Evolutionary conservation across 148 eudicot species (phyloP).

Genomic region (Cornus florida): DNA sequence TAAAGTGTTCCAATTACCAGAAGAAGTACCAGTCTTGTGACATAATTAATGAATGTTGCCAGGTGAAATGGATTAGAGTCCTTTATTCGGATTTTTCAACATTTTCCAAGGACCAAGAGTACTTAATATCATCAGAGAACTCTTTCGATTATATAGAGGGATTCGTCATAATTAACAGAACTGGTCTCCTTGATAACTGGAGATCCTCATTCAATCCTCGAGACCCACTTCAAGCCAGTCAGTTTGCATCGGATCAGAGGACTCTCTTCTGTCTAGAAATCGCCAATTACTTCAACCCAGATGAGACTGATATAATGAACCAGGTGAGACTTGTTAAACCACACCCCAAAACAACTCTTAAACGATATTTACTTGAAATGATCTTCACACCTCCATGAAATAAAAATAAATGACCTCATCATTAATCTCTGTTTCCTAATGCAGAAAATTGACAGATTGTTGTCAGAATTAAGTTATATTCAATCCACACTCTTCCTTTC

Average conservation of each 20-base stretch:
- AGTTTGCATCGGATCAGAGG: slow-evolving; percentile 76
- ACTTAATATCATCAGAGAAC: slow-evolving; percentile 57
- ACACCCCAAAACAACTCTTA: background rate
- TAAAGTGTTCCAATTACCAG: background rate
- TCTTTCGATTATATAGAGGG: slow-evolving; percentile 91
- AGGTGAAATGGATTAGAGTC: slow-evolving; percentile 96
- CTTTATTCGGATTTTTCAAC: slow-evolving; percentile 69
- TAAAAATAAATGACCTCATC: background rate
- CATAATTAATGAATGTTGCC: slow-evolving; percentile 14
- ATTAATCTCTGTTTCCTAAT: slow-evolving; percentile 22
- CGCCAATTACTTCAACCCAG: slow-evolving; percentile 76
- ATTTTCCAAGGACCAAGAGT: slow-evolving; percentile 87
- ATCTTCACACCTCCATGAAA: background rate
- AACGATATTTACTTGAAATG: too few species aligned
- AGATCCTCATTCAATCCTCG: slow-evolving; percentile 73
- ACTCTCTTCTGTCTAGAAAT: slow-evolving; percentile 84
- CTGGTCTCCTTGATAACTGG: slow-evolving; percentile 83
- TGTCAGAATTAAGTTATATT: slow-evolving; percentile 54
- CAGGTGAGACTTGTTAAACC: slow-evolving; percentile 47
- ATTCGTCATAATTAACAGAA: slow-evolving; percentile 81
- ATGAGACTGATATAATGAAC: slow-evolving; percentile 36
- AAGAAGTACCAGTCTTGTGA: background rate
- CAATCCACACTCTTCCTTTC: slow-evolving; percentile 57
- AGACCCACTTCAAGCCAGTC: slow-evolving; percentile 68
- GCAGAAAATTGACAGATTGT: slow-evolving; percentile 54